Evolutionary conservation across 2,329 filamentous ascomycete species (phyloP).

Genomic region (Dactylellina haptotyla): DNA sequence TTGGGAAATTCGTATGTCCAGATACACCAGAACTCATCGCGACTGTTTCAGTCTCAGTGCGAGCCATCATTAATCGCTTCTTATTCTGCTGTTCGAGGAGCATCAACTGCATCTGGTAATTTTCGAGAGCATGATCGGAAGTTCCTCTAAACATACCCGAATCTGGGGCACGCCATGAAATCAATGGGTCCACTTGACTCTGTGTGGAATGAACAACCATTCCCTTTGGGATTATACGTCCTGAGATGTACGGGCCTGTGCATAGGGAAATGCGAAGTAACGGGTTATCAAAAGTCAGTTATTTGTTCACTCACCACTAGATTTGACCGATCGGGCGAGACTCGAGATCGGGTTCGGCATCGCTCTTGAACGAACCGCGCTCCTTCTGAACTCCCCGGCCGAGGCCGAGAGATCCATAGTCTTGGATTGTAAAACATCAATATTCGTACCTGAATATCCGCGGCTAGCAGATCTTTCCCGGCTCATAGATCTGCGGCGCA

Average conservation of each 20-base stretch:
- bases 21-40: too few relatives aligned
- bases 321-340: slow-evolving; percentile 18
- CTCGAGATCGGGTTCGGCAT: slow-evolving; percentile 2
- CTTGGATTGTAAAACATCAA: neutral
- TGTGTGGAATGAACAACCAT: neutral
- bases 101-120: slow-evolving; percentile 56
- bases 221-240: neutral
- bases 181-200: neutral
- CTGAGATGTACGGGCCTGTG: neutral
- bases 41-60: neutral
- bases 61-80: slow-evolving; percentile 54
- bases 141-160: neutral
- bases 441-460: neutral
- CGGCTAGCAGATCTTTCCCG: too few relatives aligned
- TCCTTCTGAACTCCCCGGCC: neutral
- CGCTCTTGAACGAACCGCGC: neutral
- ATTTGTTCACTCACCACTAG: slow-evolving; percentile 31
- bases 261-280: neutral
- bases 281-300: neutral
- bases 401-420: neutral
- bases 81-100: slow-evolving; percentile 56
- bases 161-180: neutral
- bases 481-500: too few relatives aligned
- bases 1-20: too few relatives aligned
- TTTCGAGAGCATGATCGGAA: slow-evolving; percentile 27